A percentile compares a stretch with the other conserved stretches of the same genome.
phyloP scores from a whole-genome alignment of 179 eudicot species.

The Spinacia oleracea region DNA sequence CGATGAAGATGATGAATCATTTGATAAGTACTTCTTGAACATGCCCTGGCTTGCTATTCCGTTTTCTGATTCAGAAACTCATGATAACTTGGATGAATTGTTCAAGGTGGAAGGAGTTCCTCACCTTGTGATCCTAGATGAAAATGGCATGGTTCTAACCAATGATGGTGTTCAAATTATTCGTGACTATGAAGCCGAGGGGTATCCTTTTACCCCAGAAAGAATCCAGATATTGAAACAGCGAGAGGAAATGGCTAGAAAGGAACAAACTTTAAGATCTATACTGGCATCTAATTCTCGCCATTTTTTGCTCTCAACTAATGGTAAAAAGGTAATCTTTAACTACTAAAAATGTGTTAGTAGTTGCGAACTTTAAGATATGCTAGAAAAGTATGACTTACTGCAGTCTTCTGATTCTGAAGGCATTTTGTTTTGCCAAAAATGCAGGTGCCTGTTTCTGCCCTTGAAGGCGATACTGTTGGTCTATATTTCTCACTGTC shows the following conservation, averaged over 20 bases:
- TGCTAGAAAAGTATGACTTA: neutral
- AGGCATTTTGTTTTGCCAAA: constrained; percentile 5
- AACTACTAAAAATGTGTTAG: neutral
- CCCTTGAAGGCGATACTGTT: constrained; percentile 72
- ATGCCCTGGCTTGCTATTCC: constrained; percentile 98
- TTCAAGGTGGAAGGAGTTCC: constrained; percentile 61
- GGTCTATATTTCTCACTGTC: constrained; percentile 60
- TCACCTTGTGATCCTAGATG: constrained; percentile 66
- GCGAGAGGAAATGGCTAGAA: constrained; percentile 51
- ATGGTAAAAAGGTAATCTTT: constrained; percentile 44
- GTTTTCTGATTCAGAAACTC: constrained; percentile 56
- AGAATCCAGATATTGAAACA: constrained; percentile 47
- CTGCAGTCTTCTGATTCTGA: neutral
- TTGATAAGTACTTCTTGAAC: constrained; percentile 56
- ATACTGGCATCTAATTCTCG: constrained; percentile 43
- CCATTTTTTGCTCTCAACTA: constrained; percentile 54
- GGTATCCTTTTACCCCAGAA: constrained; percentile 63
- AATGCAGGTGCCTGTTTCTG: constrained; percentile 59
- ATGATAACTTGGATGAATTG: constrained; percentile 44
- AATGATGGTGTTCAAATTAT: constrained; percentile 57
- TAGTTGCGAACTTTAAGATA: neutral
- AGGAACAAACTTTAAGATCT: constrained; percentile 63
- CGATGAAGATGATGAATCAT: constrained; percentile 67
- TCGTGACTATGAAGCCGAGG: constrained; percentile 57
- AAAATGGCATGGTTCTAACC: constrained; percentile 51